These are phyloP conservation scores for Funneliformis mosseae DNA, from an alignment of 192 early-diverging fungal species.

Conservation along the genomic window DNA sequence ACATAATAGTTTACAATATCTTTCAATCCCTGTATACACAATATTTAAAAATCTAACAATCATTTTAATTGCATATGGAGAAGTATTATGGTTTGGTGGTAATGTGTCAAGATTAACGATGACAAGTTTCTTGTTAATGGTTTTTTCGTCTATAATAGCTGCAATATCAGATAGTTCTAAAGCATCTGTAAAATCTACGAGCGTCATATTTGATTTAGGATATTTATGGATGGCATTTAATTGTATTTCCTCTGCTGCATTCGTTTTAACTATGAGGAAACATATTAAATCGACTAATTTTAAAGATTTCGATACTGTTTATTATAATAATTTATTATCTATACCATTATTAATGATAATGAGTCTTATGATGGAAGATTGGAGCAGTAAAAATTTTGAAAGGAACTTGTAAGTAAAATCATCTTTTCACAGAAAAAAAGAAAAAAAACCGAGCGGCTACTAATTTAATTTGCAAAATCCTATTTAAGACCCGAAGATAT, in stretches of 20 bases:
- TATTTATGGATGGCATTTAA: conserved; percentile 93
- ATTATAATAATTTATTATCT: conserved; percentile 93
- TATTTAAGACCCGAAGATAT: conserved; percentile 43
- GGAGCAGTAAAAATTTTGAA: conserved; percentile 59
- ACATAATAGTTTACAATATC: conserved; percentile 68
- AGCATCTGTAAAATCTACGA: conserved; percentile 17
- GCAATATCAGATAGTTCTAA: conserved; percentile 76
- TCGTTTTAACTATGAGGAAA: conserved; percentile 89
- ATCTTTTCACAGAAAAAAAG: neutral
- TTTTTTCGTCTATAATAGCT: conserved; percentile 84
- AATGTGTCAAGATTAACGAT: conserved; percentile 82
- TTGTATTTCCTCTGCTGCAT: conserved; percentile 87
- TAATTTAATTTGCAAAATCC: conserved; percentile 7
- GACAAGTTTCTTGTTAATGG: conserved; percentile 81
- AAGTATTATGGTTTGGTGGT: conserved; percentile 82
- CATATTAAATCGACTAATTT: conserved; percentile 88
- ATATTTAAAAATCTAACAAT: conserved; percentile 99
- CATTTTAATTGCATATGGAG: conserved; percentile 93
- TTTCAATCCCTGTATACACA: conserved; percentile 93
- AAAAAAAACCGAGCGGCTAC: neutral
- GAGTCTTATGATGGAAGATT: conserved; percentile 72
- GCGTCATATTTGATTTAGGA: conserved; percentile 47
- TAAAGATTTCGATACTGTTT: conserved; percentile 98
- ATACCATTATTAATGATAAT: conserved; percentile 76
- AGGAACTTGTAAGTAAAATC: conserved; percentile 57